Base-by-base conservation (phyloP, 2,329 filamentous ascomycete genomes). In the Plectosphaerella sp. region DNA sequence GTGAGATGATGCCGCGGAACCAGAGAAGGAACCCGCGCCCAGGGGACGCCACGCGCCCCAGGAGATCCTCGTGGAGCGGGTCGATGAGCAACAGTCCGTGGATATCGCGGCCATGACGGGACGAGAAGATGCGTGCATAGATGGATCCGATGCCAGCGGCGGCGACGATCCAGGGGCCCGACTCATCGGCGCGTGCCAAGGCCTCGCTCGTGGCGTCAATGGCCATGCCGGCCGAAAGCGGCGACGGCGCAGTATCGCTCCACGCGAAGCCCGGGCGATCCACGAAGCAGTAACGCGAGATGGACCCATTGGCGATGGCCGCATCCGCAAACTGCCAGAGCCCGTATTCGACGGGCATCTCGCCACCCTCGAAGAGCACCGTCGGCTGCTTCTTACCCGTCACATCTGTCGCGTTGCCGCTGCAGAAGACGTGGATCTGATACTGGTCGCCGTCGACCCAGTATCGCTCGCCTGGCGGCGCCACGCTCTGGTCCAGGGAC, bases 171-270 rank as follows among this genome's bases (percentile, higher is more conserved):
- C 89, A 99, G 1, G 94, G 93, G 0, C 93, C 92, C 47, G 84
- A 78, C 71, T 97, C 94, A 24, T 87, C 91, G 4, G 88, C 84
- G 41, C 83, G 77, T 2, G 87, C 86, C 6, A 99, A 79, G 3
- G 91, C 90, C 72, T 97, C 92, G 43, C 90, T 92, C 24, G 97
- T 76, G 0, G 86, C 90, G 63, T 96, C 91, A 5, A 89, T 86
- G n/a, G 89, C 87, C 82, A 97, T 96, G 43, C 92, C 91, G 5
- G 91, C 93, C 5, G 90, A 96, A 61, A 96, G 86, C 0, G 94
- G 94, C 6, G 92, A 97, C 2, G 94, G 94, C 0, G 93, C 91
- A 51, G 94, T 93, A 69, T 99, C 94, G 46, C 81, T 84, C 77
- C 91, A 96, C 7, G 82, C 93, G 52, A 93, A 81, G 2, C 94